phyloP scores from a whole-genome alignment of 257 asterid species.

The Jacaranda copaia region DNA sequence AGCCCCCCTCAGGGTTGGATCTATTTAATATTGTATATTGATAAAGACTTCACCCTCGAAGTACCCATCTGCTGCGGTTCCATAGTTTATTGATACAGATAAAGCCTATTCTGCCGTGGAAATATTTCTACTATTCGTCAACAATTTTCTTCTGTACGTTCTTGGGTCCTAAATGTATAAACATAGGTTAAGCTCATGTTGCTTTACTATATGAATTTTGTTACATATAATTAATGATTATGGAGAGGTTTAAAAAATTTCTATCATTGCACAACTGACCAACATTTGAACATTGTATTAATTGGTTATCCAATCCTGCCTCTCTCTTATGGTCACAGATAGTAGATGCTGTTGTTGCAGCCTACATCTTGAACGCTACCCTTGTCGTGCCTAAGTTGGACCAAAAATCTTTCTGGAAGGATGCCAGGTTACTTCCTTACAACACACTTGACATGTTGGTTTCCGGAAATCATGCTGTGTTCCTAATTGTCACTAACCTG shows the following conservation, averaged over 20 bases:
- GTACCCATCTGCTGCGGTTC: too few species aligned
- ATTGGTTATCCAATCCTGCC: background rate
- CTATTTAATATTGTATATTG: too few species aligned
- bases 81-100: too few species aligned
- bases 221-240: background rate
- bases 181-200: too few species aligned
- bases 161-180: too few species aligned
- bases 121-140: too few species aligned
- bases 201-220: background rate
- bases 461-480: background rate
- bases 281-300: background rate
- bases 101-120: too few species aligned
- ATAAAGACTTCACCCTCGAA: background rate
- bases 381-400: constrained; percentile 79
- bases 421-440: constrained; percentile 55
- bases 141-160: too few species aligned
- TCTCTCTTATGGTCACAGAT: constrained; percentile 52
- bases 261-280: constrained; percentile 6
- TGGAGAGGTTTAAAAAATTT: background rate
- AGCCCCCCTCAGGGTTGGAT: too few species aligned
- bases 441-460: background rate
- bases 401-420: constrained; percentile 85
- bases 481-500: background rate
- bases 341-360: constrained; percentile 83
- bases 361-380: constrained; percentile 74